Evolutionary conservation across 2,329 filamentous ascomycete species (phyloP).

Genomic region (Fusarium solani-melongenae): DNA sequence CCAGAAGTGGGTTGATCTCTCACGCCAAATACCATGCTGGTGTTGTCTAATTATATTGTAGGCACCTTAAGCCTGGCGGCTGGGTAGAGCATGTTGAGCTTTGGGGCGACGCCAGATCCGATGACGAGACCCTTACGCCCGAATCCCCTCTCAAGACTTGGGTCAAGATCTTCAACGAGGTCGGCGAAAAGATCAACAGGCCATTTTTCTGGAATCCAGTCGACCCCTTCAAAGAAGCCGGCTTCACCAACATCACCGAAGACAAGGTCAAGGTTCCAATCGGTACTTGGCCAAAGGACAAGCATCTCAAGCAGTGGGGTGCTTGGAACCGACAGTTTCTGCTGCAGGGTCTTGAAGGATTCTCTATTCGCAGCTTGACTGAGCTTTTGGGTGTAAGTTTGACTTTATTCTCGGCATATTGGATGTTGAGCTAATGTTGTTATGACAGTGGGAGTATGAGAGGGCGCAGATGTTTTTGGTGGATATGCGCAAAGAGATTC

Average conservation of each 20-base stretch:
- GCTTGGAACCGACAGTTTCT: not conserved
- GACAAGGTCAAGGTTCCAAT: not conserved
- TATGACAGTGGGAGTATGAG: constrained; percentile 6
- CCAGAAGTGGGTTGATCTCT: not conserved
- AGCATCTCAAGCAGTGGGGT: constrained; percentile 1
- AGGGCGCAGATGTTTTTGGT: constrained; percentile 11
- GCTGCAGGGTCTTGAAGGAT: not conserved
- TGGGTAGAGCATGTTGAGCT: not conserved
- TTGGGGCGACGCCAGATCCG: not conserved
- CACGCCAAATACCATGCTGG: too few relatives aligned
- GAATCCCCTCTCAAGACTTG: not conserved
- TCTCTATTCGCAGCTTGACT: constrained; percentile 1
- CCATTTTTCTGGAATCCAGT: not conserved
- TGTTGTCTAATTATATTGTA: not conserved
- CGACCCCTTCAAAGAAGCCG: not conserved
- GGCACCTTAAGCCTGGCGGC: not conserved
- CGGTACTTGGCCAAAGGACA: not conserved
- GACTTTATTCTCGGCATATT: not conserved
- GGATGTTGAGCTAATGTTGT: not conserved
- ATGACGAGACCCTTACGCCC: not conserved
- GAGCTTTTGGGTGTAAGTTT: not conserved
- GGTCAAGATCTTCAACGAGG: not conserved
- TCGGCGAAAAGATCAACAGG: not conserved
- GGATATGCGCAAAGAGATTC: constrained; percentile 7
- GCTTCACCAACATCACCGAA: not conserved